Base-by-base conservation (phyloP, 257 asterid species). In the Fraxinus americana region DNA sequence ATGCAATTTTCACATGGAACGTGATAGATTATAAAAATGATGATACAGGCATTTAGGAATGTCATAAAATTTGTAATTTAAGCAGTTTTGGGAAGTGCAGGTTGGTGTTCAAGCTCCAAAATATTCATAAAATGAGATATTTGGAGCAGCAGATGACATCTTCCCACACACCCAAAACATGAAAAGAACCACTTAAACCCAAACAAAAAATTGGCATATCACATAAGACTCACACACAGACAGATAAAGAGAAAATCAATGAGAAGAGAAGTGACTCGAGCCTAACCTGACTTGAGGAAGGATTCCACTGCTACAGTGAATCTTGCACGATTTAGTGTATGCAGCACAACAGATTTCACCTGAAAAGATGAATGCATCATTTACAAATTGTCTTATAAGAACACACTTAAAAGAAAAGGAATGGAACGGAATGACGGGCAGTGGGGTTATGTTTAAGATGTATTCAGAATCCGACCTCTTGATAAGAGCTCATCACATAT, bases 301-400 rank as follows among this genome's bases (percentile, higher is more conserved):
- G 97, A 90, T 81, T 96, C 99, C 61, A 87, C 98, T 4, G 99
- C 98, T 79, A 96, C 98, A 70, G 96, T 92, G 76, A 96, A 96
- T 88, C 99, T 86, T 77, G 98, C 99, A 45, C 96, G 92, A 79
- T 96, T 96, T 75, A 96, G 90, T 17, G 97, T 93, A 75, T 90
- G 97, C 88, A 96, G 79, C 73, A 96, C 99, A 82, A 96, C 95
- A 73, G 98, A 93, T 90, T 89, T 96, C 82, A 94, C 97, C 98
- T 94, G 89, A 54, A 78, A 75, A 77, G 50, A 35, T 23, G 38
- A 27, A 78, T 71, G 36, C 25, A 41, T 48, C 54, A 79, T 30
- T 41, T 67, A 75, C 76, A 63, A 30, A 69, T 38, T 70, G 41
- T 9, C 27, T 77, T 30, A 32, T 69, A 71, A 70, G 41, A 77